phyloP scores from a whole-genome alignment of 306 rosid species.

The Trifolium pratense region DNA sequence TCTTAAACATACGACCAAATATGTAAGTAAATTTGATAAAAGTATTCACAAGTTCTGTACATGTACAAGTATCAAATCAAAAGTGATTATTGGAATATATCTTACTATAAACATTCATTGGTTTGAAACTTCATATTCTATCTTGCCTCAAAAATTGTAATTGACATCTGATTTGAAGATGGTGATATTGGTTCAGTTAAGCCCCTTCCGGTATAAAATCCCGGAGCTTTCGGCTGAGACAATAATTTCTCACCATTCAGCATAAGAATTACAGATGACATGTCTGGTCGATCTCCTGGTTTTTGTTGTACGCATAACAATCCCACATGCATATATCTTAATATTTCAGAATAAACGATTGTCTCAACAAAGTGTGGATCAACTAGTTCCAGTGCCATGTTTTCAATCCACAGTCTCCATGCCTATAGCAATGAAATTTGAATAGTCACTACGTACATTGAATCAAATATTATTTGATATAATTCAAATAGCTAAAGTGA shows the following conservation, averaged over 20 bases:
- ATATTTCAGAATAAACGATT: not conserved
- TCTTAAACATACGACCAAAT: no score
- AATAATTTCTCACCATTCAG: not conserved
- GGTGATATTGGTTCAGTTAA: not conserved
- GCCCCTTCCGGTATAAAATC: not conserved
- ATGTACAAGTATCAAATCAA: no score
- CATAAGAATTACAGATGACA: not conserved
- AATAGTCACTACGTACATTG: not conserved
- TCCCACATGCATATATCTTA: not conserved
- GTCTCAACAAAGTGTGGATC: not conserved
- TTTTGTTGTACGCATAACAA: not conserved
- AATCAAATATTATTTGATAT: no score
- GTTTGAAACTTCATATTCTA: not conserved
- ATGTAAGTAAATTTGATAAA: no score
- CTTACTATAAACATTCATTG: no score
- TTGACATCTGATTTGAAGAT: not conserved
- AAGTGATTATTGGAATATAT: no score
- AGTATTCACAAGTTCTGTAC: no score
- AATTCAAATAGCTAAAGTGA: no score
- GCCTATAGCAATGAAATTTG: not conserved
- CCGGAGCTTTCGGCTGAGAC: not conserved
- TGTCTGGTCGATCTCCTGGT: not conserved
- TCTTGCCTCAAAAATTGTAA: not conserved
- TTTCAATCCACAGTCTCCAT: not conserved
- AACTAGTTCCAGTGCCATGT: not conserved